Base-by-base conservation (phyloP, 2,329 filamentous ascomycete species). In the Aspergillus sp. region DNA sequence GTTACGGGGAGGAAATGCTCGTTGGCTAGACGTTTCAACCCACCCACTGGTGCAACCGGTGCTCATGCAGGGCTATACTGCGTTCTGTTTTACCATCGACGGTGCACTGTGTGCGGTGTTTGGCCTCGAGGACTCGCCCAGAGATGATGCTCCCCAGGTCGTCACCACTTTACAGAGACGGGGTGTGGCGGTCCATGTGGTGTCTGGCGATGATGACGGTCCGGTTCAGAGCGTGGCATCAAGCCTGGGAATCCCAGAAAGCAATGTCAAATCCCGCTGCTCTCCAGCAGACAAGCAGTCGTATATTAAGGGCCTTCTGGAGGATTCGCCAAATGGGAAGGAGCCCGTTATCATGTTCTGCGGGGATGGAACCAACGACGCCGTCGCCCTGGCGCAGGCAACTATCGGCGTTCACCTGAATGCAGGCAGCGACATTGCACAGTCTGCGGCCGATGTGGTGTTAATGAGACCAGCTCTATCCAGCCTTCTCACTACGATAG, bases 331-430 rank as follows among this genome's bases (percentile, higher is more conserved):
- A 29, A 19, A 32, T 30, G 1, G 15, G 25, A 39, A 42, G 24
- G 30, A 38, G n/a, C 48, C 43, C n/a, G 42, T 69, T 1, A 71
- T 84, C 12, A 55, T 86, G 4, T 88, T 89, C 55, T 71, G 74
- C 31, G 83, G 83, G 20, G 83, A 89, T 45, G 84, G 84, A 2
- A 86, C 80, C 10, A 89, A 89, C 52, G 83, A 89, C 48, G 80
- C 83, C 0, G 67, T 75, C 2, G 83, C 83, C 0, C 67, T 89
- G 2, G 75, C 80, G 0, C 73, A 78, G 49, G 80, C 84, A 1
- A 72, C 71, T 4, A 70, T 89, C 16, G 84, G 84, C 16, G 65
- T 86, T 0, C 79, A 84, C 42, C 73, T 89, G 51, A 72, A 71
- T 37, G 67, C 64, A 35, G 65, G 67, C 4, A 75, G 69, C 1